phyloP scores from a whole-genome alignment of 2,329 filamentous ascomycete genomes.

The Arthrinium phaeospermum region DNA sequence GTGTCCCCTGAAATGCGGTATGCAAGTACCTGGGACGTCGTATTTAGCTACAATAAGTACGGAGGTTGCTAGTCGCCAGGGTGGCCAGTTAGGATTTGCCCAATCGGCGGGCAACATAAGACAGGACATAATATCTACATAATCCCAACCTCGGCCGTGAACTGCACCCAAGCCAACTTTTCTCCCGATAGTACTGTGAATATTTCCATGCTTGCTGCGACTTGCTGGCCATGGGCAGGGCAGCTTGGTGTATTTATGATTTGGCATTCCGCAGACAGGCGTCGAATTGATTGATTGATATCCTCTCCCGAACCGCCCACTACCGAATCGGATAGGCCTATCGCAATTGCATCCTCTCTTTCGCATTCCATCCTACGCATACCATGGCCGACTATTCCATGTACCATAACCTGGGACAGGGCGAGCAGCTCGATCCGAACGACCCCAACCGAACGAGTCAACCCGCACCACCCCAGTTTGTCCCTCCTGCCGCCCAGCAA shows the following conservation, averaged over 20 bases:
- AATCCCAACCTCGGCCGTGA: neutral
- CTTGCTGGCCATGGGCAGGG: constrained; percentile 19
- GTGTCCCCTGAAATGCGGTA: neutral
- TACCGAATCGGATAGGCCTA: neutral
- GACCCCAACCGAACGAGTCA: constrained; percentile 57
- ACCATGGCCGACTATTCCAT: constrained; percentile 61
- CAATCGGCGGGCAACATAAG: constrained; percentile 2
- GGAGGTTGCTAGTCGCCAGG: constrained; percentile 4
- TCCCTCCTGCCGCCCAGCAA: constrained; percentile 58
- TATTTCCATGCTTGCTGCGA: constrained; percentile 14
- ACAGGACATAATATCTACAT: neutral
- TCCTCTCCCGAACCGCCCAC: constrained; percentile 10
- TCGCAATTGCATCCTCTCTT: constrained; percentile 2
- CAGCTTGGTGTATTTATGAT: constrained; percentile 16
- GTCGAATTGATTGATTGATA: constrained; percentile 14
- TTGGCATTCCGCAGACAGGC: constrained; percentile 3
- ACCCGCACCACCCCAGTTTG: constrained; percentile 60
- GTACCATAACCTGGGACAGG: constrained; percentile 63
- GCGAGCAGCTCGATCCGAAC: constrained; percentile 59
- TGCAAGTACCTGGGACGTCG: neutral
- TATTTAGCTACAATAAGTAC: constrained; percentile 1
- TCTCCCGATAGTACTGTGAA: neutral
- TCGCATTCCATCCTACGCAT: constrained; percentile 2
- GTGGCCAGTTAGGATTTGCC: constrained; percentile 15
- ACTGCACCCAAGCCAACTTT: neutral